These are phyloP conservation scores for Metschnikowia lochheadii DNA, from an alignment of 805 yeast genomes.

Conservation along the genomic window DNA sequence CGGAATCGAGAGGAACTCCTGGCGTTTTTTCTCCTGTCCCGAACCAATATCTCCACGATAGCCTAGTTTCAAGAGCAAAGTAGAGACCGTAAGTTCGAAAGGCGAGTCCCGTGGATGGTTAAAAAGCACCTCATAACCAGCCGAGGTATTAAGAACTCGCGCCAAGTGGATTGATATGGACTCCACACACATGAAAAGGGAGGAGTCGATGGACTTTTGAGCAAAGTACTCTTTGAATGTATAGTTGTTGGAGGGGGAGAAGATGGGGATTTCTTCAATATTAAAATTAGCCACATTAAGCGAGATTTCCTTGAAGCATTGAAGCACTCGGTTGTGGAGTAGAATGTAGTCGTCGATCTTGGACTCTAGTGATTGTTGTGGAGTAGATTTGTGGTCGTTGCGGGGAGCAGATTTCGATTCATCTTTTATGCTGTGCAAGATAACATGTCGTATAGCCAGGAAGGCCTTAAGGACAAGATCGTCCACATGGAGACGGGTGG, in stretches of 20 bases:
- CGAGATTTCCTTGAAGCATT: slow-evolving; percentile 13
- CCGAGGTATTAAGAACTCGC: slow-evolving; percentile 14
- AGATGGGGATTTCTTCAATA: slow-evolving; percentile 11
- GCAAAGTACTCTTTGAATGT: slow-evolving; percentile 9
- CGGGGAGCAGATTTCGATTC: not conserved
- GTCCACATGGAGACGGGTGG: slow-evolving; percentile 10
- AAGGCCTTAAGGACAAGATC: slow-evolving; percentile 9
- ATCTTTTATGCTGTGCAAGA: not conserved
- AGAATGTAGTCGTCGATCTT: slow-evolving; percentile 1
- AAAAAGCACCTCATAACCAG: slow-evolving; percentile 40
- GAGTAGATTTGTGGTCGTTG: not conserved
- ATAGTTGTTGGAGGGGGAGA: slow-evolving; percentile 11
- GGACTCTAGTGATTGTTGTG: not conserved
- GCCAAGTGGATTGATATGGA: slow-evolving; percentile 11
- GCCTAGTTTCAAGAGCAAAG: slow-evolving; percentile 29
- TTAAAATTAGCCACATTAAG: slow-evolving; percentile 8
- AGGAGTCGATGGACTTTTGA: not conserved
- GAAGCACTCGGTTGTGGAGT: slow-evolving; percentile 9
- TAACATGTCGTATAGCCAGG: slow-evolving; percentile 2
- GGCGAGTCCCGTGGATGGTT: slow-evolving; percentile 29
- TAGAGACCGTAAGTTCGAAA: slow-evolving; percentile 29
- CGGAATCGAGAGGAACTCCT: slow-evolving; percentile 34
- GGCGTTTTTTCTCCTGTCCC: slow-evolving; percentile 6
- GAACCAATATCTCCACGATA: slow-evolving; percentile 12
- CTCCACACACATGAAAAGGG: slow-evolving; percentile 9